Evolutionary conservation across 2,329 filamentous ascomycete species (phyloP).

Genomic region (Alternaria hordeiaustralica): DNA sequence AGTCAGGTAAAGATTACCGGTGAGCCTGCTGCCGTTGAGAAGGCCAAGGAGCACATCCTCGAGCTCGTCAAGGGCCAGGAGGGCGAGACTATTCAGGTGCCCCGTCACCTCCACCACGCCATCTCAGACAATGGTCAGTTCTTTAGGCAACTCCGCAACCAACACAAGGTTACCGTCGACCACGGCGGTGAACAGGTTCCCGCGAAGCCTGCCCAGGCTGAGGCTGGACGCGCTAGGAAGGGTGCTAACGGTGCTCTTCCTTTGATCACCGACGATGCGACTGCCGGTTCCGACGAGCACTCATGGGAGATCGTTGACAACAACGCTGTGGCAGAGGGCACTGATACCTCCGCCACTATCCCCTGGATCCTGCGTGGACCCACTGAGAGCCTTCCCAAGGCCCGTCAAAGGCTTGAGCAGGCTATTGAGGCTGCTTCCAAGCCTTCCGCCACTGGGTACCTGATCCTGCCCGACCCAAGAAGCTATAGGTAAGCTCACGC

Average conservation of each 20-base stretch:
- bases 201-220: conserved; percentile 66
- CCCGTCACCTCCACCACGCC: conserved; percentile 80
- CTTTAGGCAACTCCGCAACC: conserved; percentile 87
- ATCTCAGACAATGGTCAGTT: conserved; percentile 90
- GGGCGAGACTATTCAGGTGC: conserved; percentile 85
- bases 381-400: conserved; percentile 80
- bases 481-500: conserved; percentile 66
- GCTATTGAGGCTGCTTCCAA: conserved; percentile 75
- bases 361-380: conserved; percentile 89
- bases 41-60: conserved; percentile 85
- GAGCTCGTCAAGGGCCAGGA: conserved; percentile 83
- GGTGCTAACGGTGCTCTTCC: conserved; percentile 73
- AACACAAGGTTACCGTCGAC: conserved; percentile 88
- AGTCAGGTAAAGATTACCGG: conserved; percentile 88
- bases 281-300: conserved; percentile 66
- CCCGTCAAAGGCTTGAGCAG: conserved; percentile 74
- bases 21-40: conserved; percentile 76
- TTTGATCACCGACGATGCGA: conserved; percentile 85
- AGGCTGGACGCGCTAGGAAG: conserved; percentile 52
- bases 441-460: conserved; percentile 78
- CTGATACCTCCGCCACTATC: conserved; percentile 63
- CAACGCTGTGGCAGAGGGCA: conserved; percentile 60
- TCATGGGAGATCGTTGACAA: conserved; percentile 84
- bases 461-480: conserved; percentile 86
- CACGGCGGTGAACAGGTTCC: conserved; percentile 83